Percentiles rank a stretch among this genome's conserved stretches.
Conservation (phyloP, 1,284 basidiomycete species). For the Heterobasidion occidentale region DNA sequence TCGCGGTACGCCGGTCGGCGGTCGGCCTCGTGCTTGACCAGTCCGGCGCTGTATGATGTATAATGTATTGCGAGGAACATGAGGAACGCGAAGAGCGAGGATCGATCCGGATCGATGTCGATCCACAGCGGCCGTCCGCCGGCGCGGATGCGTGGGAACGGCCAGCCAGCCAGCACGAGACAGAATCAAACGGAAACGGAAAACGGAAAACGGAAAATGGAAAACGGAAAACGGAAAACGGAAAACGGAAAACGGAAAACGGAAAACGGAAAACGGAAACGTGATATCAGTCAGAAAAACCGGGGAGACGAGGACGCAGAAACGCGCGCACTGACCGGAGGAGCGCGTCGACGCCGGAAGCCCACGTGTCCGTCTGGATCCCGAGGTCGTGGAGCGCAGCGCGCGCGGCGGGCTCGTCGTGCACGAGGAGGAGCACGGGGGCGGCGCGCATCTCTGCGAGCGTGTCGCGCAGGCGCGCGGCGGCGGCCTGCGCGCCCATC, state of each 20-base stretch:
- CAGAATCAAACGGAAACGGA: background rate
- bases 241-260: too few species aligned
- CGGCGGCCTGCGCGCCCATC: background rate
- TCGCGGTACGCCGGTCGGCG: too few species aligned
- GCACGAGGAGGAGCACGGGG: slow-evolving; percentile 21
- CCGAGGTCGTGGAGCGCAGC: slow-evolving; percentile 16
- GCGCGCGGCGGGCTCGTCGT: slow-evolving; percentile 14
- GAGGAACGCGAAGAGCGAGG: too few species aligned
- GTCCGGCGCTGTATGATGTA: too few species aligned
- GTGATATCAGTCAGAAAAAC: background rate
- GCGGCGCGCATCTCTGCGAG: slow-evolving; percentile 3
- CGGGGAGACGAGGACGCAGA: background rate
- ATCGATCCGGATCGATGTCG: too few species aligned
- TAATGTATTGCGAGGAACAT: too few species aligned
- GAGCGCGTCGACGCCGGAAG: slow-evolving; percentile 15
- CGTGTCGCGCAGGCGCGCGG: background rate
- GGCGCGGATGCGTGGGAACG: background rate
- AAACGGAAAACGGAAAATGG: too few species aligned
- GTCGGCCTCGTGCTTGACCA: too few species aligned
- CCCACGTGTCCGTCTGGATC: slow-evolving; percentile 16
- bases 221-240: background rate
- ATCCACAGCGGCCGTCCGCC: too few species aligned
- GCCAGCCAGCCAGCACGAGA: background rate
- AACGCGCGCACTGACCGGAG: slow-evolving; percentile 10
- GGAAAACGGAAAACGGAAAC: background rate